Percentiles rank a stretch among this genome's conserved stretches.
Conservation (phyloP, 1,139 yeast genomes). For the Zygosaccharomyces sapae region DNA sequence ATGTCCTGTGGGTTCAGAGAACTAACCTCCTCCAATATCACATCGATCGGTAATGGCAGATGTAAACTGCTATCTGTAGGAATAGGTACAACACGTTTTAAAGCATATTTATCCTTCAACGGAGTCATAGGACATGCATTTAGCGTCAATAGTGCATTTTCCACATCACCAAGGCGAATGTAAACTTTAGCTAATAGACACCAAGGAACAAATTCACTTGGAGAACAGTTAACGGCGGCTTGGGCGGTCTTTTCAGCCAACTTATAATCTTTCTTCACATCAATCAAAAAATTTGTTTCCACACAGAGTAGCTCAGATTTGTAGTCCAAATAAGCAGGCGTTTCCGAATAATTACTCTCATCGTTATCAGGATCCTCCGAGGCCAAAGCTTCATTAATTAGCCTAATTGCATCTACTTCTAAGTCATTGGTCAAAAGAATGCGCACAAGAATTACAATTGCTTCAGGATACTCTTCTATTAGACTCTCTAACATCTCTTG, state of each 20-base stretch:
- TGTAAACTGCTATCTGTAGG: conserved; percentile 43
- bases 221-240: conserved; percentile 81
- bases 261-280: conserved; percentile 59
- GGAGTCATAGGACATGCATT: conserved; percentile 96
- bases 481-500: conserved; percentile 48
- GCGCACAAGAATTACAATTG: conserved; percentile 50
- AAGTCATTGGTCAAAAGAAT: conserved; percentile 65
- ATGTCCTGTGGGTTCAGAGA: conserved; percentile 50
- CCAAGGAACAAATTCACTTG: conserved; percentile 95
- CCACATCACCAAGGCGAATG: conserved; percentile 71
- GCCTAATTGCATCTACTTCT: conserved; percentile 71
- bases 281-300: conserved; percentile 71
- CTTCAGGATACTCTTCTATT: conserved; percentile 38
- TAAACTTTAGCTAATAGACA: conserved; percentile 70
- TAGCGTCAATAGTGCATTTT: conserved; percentile 77
- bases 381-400: conserved; percentile 58
- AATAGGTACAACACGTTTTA: conserved; percentile 40
- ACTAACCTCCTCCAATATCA: conserved; percentile 55
- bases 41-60: conserved; percentile 84
- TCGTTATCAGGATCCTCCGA: conserved; percentile 49
- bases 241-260: conserved; percentile 75
- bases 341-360: conserved; percentile 6
- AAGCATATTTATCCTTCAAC: conserved; percentile 68
- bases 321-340: conserved; percentile 24
- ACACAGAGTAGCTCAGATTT: conserved; percentile 37